These are phyloP conservation scores for California macrophylla DNA, from an alignment of 441 rosid species.

Conservation along the genomic window DNA sequence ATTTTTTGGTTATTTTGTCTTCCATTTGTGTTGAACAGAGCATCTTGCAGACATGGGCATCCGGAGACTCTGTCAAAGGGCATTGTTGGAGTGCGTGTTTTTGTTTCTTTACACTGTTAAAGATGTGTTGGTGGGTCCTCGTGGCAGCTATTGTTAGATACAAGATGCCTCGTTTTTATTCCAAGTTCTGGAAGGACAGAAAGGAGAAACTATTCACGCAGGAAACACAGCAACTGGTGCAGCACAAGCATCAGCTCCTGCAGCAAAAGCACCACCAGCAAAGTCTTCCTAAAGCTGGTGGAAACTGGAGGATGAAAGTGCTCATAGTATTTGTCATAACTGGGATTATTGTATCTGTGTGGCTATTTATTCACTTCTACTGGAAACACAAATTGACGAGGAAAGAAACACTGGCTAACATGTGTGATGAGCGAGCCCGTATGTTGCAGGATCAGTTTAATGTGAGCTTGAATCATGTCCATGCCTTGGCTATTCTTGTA, in stretches of 20 bases:
- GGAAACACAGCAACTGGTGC: constrained; percentile 24
- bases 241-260: constrained; percentile 30
- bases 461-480: constrained; percentile 95
- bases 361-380: constrained; percentile 55
- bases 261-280: constrained; percentile 51
- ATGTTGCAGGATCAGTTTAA: constrained; percentile 99
- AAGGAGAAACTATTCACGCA: constrained; percentile 24
- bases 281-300: constrained; percentile 43
- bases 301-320: constrained; percentile 69
- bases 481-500: constrained; percentile 88
- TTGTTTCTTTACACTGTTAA: constrained; percentile 22
- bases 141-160: constrained; percentile 36
- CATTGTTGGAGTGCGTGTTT: constrained; percentile 22
- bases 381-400: constrained; percentile 32
- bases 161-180: constrained; percentile 26
- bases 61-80: constrained; percentile 22
- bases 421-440: constrained; percentile 94
- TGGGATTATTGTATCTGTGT: constrained; percentile 50
- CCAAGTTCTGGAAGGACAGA: constrained; percentile 28
- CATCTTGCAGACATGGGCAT: constrained; percentile 20
- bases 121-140: constrained; percentile 48
- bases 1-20: constrained; percentile 15
- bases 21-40: constrained; percentile 38
- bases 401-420: constrained; percentile 64
- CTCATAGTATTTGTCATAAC: constrained; percentile 41